Percentiles rank a stretch among this genome's conserved stretches.
Conservation (phyloP, 805 yeast genomes). For the Nakazawaea ernobii region DNA sequence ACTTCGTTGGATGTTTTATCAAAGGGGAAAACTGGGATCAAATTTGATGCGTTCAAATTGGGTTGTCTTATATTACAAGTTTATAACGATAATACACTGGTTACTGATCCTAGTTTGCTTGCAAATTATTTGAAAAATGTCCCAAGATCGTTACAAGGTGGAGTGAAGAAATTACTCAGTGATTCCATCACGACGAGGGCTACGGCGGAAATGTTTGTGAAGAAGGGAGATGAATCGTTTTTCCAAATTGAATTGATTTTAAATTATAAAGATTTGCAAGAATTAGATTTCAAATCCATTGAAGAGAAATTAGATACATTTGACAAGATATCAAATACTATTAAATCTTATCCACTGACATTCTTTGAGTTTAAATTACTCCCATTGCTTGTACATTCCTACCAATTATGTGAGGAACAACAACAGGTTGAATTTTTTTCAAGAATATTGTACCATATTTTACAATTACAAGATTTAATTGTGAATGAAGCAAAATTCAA, state of each 20-base stretch:
- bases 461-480: slow-evolving; percentile 7
- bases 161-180: slow-evolving; percentile 34
- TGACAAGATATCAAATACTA: slow-evolving; percentile 29
- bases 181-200: slow-evolving; percentile 32
- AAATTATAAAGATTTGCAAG: slow-evolving; percentile 48
- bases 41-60: slow-evolving; percentile 59
- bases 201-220: slow-evolving; percentile 30
- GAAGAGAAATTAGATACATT: slow-evolving; percentile 27
- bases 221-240: slow-evolving; percentile 24
- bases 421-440: slow-evolving; percentile 8
- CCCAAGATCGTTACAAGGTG: slow-evolving; percentile 9
- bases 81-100: slow-evolving; percentile 25
- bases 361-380: slow-evolving; percentile 54
- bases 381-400: slow-evolving; percentile 61
- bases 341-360: slow-evolving; percentile 39
- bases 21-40: slow-evolving; percentile 28
- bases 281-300: slow-evolving; percentile 46
- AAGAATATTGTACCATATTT: slow-evolving; percentile 20
- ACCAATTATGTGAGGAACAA: slow-evolving; percentile 16
- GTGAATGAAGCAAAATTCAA: slow-evolving; percentile 29
- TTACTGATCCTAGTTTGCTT: slow-evolving; percentile 3
- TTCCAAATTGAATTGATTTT: slow-evolving; percentile 43
- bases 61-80: slow-evolving; percentile 50
- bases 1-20: slow-evolving; percentile 9
- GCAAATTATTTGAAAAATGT: slow-evolving; percentile 5